These are phyloP conservation scores for Nevesoporus exiguus DNA, from an alignment of 768 basidiomycete species.

Conservation along the genomic window DNA sequence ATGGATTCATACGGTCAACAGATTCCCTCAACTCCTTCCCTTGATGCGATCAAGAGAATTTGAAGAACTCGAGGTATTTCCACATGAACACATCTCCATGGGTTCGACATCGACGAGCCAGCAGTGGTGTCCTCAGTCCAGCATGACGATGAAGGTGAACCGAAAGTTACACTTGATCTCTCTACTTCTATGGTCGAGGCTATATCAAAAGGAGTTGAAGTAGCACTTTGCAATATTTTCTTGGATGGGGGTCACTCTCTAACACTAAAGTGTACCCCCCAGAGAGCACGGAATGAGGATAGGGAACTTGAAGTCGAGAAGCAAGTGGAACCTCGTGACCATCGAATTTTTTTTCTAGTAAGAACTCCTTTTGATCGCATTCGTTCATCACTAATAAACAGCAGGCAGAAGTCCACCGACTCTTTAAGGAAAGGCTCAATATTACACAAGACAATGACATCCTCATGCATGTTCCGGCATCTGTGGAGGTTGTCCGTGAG, in stretches of 20 bases:
- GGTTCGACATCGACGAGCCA: neutral
- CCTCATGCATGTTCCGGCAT: neutral
- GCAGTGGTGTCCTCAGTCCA: too few species aligned
- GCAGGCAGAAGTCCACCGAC: neutral
- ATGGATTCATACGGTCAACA: too few species aligned
- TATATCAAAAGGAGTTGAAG: neutral
- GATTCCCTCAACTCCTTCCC: neutral
- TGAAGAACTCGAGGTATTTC: neutral
- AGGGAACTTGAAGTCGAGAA: neutral
- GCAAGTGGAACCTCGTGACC: neutral
- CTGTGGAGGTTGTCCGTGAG: neutral
- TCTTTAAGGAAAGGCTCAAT: neutral
- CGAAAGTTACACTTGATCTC: neutral
- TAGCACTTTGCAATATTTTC: neutral
- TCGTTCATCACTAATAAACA: neutral
- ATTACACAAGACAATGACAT: neutral
- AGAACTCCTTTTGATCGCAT: neutral
- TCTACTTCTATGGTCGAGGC: neutral
- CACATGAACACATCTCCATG: neutral
- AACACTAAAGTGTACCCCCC: neutral
- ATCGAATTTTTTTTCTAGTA: neutral
- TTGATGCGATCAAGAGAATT: neutral
- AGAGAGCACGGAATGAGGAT: neutral
- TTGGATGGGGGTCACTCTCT: neutral
- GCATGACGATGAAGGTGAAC: too few species aligned